These are phyloP conservation scores for Metarhizium album DNA, from an alignment of 2,329 filamentous ascomycete genomes.

Conservation along the genomic window DNA sequence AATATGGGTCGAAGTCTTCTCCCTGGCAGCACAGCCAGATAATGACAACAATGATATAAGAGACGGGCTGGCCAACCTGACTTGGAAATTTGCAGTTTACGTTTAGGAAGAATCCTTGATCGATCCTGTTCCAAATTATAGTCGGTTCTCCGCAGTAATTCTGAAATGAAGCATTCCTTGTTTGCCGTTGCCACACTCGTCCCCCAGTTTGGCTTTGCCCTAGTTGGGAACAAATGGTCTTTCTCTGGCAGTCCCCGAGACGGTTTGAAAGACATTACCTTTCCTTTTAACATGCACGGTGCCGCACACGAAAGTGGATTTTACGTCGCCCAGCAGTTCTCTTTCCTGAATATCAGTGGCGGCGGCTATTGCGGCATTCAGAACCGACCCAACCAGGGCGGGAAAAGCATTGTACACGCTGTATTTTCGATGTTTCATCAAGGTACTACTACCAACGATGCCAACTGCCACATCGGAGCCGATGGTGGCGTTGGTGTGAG, in stretches of 20 bases:
- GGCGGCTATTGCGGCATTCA: conserved; percentile 14
- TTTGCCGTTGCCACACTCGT: neutral
- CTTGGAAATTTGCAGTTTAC: no score
- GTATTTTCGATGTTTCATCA: conserved; percentile 12
- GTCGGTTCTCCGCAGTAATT: no score
- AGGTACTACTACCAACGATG: conserved; percentile 7
- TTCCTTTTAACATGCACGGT: conserved; percentile 12
- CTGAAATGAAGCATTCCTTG: conserved; percentile 1
- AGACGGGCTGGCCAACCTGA: no score
- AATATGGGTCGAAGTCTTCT: no score
- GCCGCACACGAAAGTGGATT: conserved; percentile 11
- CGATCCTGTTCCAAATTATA: no score
- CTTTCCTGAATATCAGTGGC: conserved; percentile 5
- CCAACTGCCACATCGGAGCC: conserved; percentile 14
- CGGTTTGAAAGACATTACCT: conserved; percentile 12
- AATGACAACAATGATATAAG: no score
- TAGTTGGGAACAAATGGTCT: conserved; percentile 3
- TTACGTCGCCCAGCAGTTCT: conserved; percentile 15
- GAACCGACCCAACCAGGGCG: conserved; percentile 8
- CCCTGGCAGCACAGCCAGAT: no score
- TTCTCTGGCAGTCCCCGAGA: conserved; percentile 1
- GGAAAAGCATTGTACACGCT: conserved; percentile 8
- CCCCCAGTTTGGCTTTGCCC: neutral
- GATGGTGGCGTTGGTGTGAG: conserved; percentile 15
- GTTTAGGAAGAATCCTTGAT: no score